These are phyloP conservation scores for Neopestalotiopsis rosae DNA, from an alignment of 2,329 filamentous ascomycete species.

Conservation along the genomic window DNA sequence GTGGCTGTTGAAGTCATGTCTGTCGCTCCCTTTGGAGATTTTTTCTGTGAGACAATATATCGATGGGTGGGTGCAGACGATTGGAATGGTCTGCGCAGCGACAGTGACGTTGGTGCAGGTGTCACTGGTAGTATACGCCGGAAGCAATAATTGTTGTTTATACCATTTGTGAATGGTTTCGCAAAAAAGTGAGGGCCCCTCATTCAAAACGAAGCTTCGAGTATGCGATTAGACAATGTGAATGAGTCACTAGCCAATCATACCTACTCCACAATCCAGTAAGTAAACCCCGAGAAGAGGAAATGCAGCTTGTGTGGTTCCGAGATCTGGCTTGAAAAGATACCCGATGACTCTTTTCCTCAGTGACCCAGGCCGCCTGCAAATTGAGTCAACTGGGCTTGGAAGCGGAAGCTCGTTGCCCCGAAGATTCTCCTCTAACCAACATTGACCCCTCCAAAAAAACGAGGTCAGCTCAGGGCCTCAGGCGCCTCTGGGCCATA, in stretches of 20 bases:
- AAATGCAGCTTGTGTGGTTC: constrained; percentile 1
- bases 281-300: constrained; percentile 2
- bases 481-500: neutral
- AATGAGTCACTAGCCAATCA: constrained; percentile 11
- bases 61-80: constrained; percentile 5
- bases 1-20: constrained; percentile 60
- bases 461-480: too few relatives aligned
- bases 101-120: neutral
- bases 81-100: neutral
- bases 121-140: neutral
- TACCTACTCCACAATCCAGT: constrained; percentile 6
- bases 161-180: constrained; percentile 20
- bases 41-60: neutral
- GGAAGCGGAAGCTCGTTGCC: constrained; percentile 12
- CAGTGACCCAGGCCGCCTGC: constrained; percentile 5
- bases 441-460: constrained; percentile 6
- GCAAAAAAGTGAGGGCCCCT: constrained; percentile 19
- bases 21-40: neutral
- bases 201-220: constrained; percentile 18
- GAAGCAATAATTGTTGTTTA: constrained; percentile 18
- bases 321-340: neutral
- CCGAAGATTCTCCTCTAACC: constrained; percentile 13
- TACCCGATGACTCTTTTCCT: neutral
- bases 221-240: constrained; percentile 17
- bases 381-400: constrained; percentile 10